These are phyloP conservation scores for Podosphaera aphanis DNA, from an alignment of 2,329 filamentous ascomycete species.

Conservation along the genomic window DNA sequence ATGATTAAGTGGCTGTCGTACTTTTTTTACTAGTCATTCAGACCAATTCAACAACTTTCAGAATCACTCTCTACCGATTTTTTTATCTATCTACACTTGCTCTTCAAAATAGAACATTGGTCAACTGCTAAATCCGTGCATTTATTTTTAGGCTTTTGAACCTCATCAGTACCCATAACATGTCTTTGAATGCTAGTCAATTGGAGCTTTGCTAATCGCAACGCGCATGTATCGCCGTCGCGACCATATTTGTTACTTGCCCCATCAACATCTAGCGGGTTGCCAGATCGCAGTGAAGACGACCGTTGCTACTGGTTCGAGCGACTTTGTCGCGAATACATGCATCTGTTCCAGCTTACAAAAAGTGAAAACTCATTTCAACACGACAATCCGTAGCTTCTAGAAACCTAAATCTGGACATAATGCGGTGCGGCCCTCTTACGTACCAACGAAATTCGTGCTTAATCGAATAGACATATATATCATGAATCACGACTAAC, in stretches of 20 bases:
- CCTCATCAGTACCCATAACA: background rate
- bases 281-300: constrained; percentile 12
- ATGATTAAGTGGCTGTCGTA: background rate
- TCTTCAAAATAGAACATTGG: background rate
- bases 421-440: constrained; percentile 11
- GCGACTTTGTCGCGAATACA: constrained; percentile 11
- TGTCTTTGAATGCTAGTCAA: background rate
- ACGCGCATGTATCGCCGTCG: background rate
- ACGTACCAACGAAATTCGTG: background rate
- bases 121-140: background rate
- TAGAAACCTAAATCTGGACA: constrained; percentile 5
- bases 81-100: background rate
- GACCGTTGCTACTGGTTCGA: constrained; percentile 8
- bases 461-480: background rate
- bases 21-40: too few relatives aligned
- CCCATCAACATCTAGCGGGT: background rate
- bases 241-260: constrained; percentile 1
- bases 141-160: background rate
- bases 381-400: constrained; percentile 3
- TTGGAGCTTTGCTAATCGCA: background rate
- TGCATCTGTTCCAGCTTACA: constrained; percentile 11
- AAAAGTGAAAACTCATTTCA: constrained; percentile 8
- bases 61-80: background rate
- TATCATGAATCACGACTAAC: constrained; percentile 3
- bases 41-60: too few relatives aligned